Base-by-base conservation (phyloP, 805 yeast species). In the Ogataea zsoltii region DNA sequence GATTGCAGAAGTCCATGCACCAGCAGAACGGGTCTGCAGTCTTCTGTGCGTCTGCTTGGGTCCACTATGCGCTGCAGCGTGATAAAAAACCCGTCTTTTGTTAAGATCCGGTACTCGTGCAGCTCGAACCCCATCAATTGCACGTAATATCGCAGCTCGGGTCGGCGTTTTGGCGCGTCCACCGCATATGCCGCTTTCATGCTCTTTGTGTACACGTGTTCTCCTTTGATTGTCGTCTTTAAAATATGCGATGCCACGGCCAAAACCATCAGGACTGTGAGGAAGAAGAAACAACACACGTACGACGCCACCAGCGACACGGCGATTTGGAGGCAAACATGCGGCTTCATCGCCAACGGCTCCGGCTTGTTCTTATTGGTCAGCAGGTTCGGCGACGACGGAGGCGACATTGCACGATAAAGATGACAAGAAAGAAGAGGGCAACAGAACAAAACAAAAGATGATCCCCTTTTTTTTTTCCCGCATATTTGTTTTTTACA, bases 1-100 rank as follows among this genome's bases (percentile, higher is more conserved):
- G 95, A 85, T 59, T 91, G 96, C 51, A 92, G 68, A 12, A 92
- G 72, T 0, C 99, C 99, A 57, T 92, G 99, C 16, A 92, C 69
- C 50, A 89, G 65, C 17, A 92, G 68, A 1, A 92, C 69, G 0
- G 98, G 98, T 63, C 29, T 53, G 33, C 31, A 62, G 9, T 34
- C 18, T 38, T 68, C 42, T 1, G 35, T n/a, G 6, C 19, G 3
- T 33, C 67, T 71, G 5, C 54, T 57, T 0, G 83, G 82, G 49
- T 81, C 76, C 6, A 80, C 67, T 7, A 88, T 60, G 35, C 88
- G 78, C 59, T 86, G 82, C 37, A 90, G 62, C 1, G 74, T 72
- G n/a, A 92, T 66, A 1, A 81, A 69, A 61, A 79, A 90, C 1
- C 97, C 97, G 63, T 94, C 98, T 13, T 72, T 71, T 0, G 98